Percentiles rank a stretch among this genome's conserved stretches.
Conservation (phyloP, 768 basidiomycete species). For the Gloeophyllum trabeum region DNA sequence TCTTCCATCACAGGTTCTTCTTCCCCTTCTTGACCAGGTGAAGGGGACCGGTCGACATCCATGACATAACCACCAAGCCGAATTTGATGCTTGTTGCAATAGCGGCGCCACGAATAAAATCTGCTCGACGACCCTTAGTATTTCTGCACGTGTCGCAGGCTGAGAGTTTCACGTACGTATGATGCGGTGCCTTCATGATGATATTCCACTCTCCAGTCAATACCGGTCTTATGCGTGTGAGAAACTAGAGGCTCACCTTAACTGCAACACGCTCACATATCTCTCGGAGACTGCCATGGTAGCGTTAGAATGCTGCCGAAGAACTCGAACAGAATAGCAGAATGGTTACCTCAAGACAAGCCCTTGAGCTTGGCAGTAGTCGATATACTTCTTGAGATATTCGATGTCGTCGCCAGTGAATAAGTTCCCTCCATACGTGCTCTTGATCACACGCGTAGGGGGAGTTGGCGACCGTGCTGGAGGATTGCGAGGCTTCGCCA, state of each 20-base stretch:
- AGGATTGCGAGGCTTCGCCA: constrained; percentile 52
- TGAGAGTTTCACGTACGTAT: constrained; percentile 47
- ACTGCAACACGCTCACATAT: constrained; percentile 83
- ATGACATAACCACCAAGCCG: constrained; percentile 79
- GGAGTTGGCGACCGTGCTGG: constrained; percentile 77
- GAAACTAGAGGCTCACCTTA: constrained; percentile 52
- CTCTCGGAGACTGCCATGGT: constrained; percentile 46
- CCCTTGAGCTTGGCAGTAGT: constrained; percentile 84
- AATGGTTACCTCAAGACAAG: constrained; percentile 58
- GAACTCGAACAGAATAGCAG: background rate
- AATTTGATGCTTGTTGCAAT: constrained; percentile 90
- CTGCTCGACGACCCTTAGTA: constrained; percentile 33
- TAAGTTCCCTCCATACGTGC: constrained; percentile 81
- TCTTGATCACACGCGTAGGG: constrained; percentile 74
- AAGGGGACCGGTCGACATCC: constrained; percentile 45
- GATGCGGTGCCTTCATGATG: constrained; percentile 78
- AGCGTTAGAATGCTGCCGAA: constrained; percentile 39
- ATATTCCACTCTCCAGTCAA: too few species aligned
- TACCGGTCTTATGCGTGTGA: too few species aligned
- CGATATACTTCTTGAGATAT: constrained; percentile 82
- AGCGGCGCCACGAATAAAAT: constrained; percentile 86
- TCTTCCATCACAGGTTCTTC: constrained; percentile 16
- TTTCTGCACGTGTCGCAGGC: background rate
- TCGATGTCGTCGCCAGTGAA: constrained; percentile 78
- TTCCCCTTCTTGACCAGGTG: constrained; percentile 31